Evolutionary conservation across 2,329 filamentous ascomycete species (phyloP).

Genomic region (Aspergillus brasiliensis): DNA sequence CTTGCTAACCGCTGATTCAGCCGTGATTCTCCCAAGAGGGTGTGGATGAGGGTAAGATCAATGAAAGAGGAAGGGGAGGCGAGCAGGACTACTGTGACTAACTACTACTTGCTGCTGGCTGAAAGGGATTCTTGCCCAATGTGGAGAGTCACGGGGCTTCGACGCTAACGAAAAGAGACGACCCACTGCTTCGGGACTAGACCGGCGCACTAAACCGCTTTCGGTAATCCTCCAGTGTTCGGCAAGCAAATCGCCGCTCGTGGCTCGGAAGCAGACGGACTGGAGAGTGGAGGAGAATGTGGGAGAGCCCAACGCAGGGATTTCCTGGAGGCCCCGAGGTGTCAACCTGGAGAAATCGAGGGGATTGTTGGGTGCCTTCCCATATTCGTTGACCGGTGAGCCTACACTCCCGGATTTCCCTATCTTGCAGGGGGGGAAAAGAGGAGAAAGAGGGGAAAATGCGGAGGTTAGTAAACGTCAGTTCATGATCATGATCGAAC

Average conservation of each 20-base stretch:
- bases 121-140: constrained; percentile 9
- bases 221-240: constrained; percentile 9
- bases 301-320: not conserved
- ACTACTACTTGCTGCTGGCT: too few relatives aligned
- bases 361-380: constrained; percentile 10
- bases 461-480: constrained; percentile 15
- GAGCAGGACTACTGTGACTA: not conserved
- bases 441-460: constrained; percentile 22
- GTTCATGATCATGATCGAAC: not conserved
- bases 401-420: constrained; percentile 1
- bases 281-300: constrained; percentile 9
- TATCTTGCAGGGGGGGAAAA: constrained; percentile 6
- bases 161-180: too few relatives aligned
- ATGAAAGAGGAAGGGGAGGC: not conserved
- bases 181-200: not conserved
- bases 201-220: not conserved
- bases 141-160: constrained; percentile 4
- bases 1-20: too few relatives aligned
- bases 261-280: constrained; percentile 5
- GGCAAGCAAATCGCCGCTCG: constrained; percentile 7
- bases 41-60: not conserved
- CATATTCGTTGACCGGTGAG: constrained; percentile 20
- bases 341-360: constrained; percentile 14
- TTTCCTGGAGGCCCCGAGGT: constrained; percentile 4
- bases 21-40: too few relatives aligned